Evolutionary conservation across 2,329 filamentous ascomycete species (phyloP), one percentile per base, ranked within the genome.

Genomic region (Talaromyces piceae): DNA sequence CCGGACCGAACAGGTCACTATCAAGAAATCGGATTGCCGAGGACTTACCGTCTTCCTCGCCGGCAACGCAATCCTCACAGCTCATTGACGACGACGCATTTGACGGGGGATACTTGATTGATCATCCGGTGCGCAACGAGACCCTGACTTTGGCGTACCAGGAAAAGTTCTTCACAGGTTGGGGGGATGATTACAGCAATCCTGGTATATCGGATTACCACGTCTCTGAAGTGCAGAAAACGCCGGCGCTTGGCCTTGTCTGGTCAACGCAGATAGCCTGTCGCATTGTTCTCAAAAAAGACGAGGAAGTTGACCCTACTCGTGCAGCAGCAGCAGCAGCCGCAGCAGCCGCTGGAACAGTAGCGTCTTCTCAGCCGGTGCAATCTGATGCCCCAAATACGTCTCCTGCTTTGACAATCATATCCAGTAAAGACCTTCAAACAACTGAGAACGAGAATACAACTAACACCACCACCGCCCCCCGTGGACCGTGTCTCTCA

Each of bases 91-190:
- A 69, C 5, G 60, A 61, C 41, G 61, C 56, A 50, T 62, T 61
- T 56, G 55, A 65, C 56, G 61, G 64, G 20, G 58, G 62, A 58
- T 63, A 69, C 65, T 28, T 69, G 64, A 41, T 77, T 63, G 44
- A 68, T 61, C 54, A 69, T 33, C 60, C 66, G 2, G 60, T 60
- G 13, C 64, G 66, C 16, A 66, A 64, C 39, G 76, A 81, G 11
- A 81, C 84, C 0, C 75, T 96, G 31, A 79, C 81, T 27, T 79
- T 96, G 7, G 85, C 94, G 60, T 87, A 96, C 68, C 91, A 97
- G 69, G 89, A 96, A 67, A 81, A 87, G 41, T 96, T 91, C 81
- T 95, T 96, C 70, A 94, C 91, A 3, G 91, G 93, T 56, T 96
- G 93, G 91, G 90, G 91, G 20, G 88, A 95, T 66, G 77, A 83